Evolutionary conservation across 129 eudicot species (phyloP).

Genomic region (Centella asiatica): DNA sequence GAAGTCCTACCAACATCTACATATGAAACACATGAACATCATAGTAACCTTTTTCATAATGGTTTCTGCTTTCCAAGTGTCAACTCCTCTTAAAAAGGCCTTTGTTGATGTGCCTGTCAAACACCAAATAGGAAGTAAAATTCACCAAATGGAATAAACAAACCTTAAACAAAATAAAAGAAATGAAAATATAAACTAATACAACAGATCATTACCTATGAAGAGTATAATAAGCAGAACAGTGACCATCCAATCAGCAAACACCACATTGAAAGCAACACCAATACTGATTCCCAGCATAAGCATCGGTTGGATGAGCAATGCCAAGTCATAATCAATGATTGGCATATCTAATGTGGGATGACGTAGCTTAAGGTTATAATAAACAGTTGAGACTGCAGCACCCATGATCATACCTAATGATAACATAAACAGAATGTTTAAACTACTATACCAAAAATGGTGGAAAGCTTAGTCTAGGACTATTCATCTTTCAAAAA

Average conservation of each 20-base stretch:
- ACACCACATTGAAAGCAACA: conserved; percentile 76
- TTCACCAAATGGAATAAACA: too few species aligned
- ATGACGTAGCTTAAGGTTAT: conserved; percentile 80
- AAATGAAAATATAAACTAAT: background rate
- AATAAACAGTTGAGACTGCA: conserved; percentile 74
- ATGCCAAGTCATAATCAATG: conserved; percentile 86
- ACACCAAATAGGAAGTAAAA: conserved; percentile 8
- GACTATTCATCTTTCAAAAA: too few species aligned
- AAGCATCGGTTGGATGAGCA: conserved; percentile 91
- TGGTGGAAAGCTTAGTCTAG: too few species aligned
- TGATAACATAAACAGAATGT: background rate
- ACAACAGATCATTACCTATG: conserved; percentile 37
- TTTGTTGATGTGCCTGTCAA: conserved; percentile 70
- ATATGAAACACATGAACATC: background rate
- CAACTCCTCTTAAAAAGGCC: conserved; percentile 78
- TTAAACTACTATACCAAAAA: background rate
- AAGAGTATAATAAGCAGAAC: conserved; percentile 83
- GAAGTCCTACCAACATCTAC: background rate
- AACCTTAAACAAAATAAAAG: too few species aligned
- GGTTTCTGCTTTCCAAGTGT: conserved; percentile 93
- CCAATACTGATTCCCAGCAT: conserved; percentile 92
- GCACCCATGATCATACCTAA: conserved; percentile 97
- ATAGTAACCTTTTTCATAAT: conserved; percentile 57
- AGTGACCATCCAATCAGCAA: conserved; percentile 99
- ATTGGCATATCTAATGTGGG: conserved; percentile 91